Conservation (phyloP, 1,139 yeast species). For the Geotrichum klebahnii region DNA sequence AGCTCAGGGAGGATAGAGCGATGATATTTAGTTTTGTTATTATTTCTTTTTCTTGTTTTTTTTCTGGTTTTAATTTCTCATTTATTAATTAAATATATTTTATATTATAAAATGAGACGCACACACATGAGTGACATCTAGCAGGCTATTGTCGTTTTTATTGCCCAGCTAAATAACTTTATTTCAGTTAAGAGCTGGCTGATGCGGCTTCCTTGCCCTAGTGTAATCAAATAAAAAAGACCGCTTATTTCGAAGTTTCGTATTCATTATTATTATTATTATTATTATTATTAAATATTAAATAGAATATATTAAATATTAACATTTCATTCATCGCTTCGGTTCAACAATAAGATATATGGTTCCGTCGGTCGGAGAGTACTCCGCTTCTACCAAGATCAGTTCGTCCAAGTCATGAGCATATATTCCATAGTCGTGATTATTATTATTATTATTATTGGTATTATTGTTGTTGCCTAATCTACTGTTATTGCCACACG, state of each 20-base stretch:
- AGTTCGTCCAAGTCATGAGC: slow-evolving; percentile 9
- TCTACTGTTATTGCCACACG: background rate
- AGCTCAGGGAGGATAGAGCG: background rate
- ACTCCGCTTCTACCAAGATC: slow-evolving; percentile 6
- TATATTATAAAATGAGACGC: too few species aligned
- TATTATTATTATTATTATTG: background rate
- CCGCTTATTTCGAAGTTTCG: background rate
- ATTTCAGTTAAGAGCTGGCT: background rate
- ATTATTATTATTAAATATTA: background rate
- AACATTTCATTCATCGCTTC: background rate
- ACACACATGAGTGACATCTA: background rate
- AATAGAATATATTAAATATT: background rate
- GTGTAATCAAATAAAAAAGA: background rate
- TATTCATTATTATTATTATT: background rate
- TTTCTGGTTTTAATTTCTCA: too few species aligned
- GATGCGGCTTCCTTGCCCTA: background rate
- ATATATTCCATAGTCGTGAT: slow-evolving; percentile 7
- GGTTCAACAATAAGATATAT: slow-evolving; percentile 4
- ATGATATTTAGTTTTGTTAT: background rate
- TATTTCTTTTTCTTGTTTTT: background rate
- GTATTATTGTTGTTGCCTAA: background rate
- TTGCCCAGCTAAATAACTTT: background rate
- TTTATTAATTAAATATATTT: too few species aligned
- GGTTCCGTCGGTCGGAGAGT: slow-evolving; percentile 8
- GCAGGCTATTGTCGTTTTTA: background rate